Evolutionary conservation across 2,329 filamentous ascomycete genomes (phyloP).

Genomic region (Calonectria pseudoreteaudii): DNA sequence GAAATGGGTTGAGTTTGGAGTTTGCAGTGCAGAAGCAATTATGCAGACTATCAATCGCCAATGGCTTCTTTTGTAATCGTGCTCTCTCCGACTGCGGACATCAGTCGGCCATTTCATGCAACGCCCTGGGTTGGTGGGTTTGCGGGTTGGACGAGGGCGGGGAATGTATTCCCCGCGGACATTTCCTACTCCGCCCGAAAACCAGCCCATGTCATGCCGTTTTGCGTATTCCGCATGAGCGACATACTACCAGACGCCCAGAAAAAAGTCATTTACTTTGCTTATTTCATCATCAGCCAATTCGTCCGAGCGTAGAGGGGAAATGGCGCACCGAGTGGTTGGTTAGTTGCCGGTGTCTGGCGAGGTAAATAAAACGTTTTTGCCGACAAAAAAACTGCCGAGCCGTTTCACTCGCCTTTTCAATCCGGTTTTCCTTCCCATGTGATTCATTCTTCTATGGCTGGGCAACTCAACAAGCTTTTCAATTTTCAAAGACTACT

Average conservation of each 20-base stretch:
- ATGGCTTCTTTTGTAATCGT: conserved; percentile 30
- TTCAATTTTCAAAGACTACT: neutral
- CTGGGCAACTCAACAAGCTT: neutral
- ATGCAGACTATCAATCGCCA: conserved; percentile 9
- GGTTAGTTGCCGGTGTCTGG: neutral
- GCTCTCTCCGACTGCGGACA: conserved; percentile 16
- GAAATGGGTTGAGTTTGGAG: neutral
- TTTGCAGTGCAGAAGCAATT: conserved; percentile 10
- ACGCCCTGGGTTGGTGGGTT: conserved; percentile 15
- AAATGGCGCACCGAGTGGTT: neutral
- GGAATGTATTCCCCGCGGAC: conserved; percentile 29
- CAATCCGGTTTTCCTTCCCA: too few species aligned
- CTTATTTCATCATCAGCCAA: neutral
- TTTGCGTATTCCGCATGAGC: neutral
- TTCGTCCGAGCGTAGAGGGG: too few species aligned
- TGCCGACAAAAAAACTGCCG: neutral
- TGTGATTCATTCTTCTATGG: neutral
- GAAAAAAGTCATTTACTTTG: too few species aligned
- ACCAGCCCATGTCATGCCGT: neutral
- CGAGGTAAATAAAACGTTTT: neutral
- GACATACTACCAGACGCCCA: neutral
- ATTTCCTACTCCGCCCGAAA: conserved; percentile 24
- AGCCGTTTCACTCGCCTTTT: neutral
- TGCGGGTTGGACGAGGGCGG: conserved; percentile 12
- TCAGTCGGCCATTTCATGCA: conserved; percentile 26